Conservation (phyloP, 805 yeast species). For the Starmerella khaoyaiensis region DNA sequence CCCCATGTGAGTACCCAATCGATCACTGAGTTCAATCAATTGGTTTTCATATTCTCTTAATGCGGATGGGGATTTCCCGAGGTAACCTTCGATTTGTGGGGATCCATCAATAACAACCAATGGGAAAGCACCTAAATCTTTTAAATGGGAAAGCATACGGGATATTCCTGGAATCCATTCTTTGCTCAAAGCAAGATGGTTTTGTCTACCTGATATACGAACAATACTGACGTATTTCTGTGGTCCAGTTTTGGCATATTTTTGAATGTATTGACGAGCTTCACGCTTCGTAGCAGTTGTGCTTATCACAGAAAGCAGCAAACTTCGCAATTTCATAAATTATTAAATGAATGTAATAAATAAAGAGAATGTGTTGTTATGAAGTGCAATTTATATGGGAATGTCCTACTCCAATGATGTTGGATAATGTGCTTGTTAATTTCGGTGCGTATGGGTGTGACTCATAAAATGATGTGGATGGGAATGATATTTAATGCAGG, state of each 20-base stretch:
- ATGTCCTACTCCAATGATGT: no score
- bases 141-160: constrained; percentile 42
- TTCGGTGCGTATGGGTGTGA: no score
- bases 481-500: no score
- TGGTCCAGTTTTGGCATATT: constrained; percentile 33
- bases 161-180: constrained; percentile 29
- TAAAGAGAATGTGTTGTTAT: no score
- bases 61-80: constrained; percentile 8
- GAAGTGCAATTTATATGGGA: no score
- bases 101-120: constrained; percentile 46
- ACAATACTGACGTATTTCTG: constrained; percentile 26
- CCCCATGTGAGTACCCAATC: constrained; percentile 5
- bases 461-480: no score
- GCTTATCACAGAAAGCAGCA: constrained; percentile 71
- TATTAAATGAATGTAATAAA: no score
- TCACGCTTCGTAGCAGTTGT: constrained; percentile 92
- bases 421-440: no score
- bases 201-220: constrained; percentile 16
- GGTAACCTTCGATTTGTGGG: constrained; percentile 21
- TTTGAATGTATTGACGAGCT: constrained; percentile 64
- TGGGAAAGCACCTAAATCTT: constrained; percentile 61
- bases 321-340: constrained; percentile 31
- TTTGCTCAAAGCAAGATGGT: constrained; percentile 15
- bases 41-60: constrained; percentile 14
- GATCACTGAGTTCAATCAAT: constrained; percentile 8